Evolutionary conservation across 768 basidiomycete genomes (phyloP).

Genomic region (Mycena leptocephala): DNA sequence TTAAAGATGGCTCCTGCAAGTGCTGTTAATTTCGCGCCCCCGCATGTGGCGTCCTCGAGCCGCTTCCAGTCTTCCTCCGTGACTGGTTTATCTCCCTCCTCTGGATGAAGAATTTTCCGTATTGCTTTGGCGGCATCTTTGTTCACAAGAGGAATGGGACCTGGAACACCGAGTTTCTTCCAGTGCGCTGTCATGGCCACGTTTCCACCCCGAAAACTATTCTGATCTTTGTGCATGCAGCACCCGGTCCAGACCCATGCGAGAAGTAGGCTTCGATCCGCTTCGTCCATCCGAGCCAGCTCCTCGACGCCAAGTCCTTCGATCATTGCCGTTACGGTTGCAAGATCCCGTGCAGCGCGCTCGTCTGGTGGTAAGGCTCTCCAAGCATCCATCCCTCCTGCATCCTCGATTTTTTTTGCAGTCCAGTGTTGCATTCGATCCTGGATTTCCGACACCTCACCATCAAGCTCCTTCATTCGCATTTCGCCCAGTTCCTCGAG

Average conservation of each 20-base stretch:
- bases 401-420: conserved; percentile 13
- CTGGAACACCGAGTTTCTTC: conserved; percentile 12
- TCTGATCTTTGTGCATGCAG: conserved; percentile 37
- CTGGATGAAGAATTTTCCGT: background rate
- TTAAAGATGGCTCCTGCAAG: conserved; percentile 18
- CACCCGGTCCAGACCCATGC: conserved; percentile 36
- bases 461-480: background rate
- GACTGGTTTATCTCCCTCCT: background rate
- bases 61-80: conserved; percentile 4
- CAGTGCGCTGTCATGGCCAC: conserved; percentile 21
- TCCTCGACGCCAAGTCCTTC: conserved; percentile 29
- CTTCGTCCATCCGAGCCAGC: conserved; percentile 3
- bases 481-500: conserved; percentile 27
- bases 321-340: conserved; percentile 10
- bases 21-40: conserved; percentile 15
- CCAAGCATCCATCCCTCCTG: conserved; percentile 24
- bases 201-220: conserved; percentile 40
- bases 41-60: background rate
- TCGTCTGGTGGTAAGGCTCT: conserved; percentile 27
- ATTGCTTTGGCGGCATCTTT: conserved; percentile 5
- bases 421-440: background rate
- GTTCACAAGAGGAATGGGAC: background rate
- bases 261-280: conserved; percentile 22
- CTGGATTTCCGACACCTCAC: background rate
- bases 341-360: conserved; percentile 5